Base-by-base conservation (phyloP, 2,329 filamentous ascomycete genomes). In the Colletotrichum trifolii region DNA sequence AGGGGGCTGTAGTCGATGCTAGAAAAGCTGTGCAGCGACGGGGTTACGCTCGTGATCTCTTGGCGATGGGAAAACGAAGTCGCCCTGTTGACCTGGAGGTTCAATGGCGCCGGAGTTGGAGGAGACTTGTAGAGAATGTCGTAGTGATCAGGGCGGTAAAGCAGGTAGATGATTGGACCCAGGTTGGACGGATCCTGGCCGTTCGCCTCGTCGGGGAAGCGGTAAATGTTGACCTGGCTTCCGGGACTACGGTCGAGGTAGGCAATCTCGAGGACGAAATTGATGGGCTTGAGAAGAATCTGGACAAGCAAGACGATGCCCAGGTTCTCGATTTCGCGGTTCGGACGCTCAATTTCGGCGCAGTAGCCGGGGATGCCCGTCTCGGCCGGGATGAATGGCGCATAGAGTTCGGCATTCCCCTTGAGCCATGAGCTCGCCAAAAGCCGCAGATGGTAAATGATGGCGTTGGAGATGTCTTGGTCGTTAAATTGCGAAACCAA, bases 241-340 rank as follows among this genome's bases (percentile, higher is more conserved):
- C 94, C 94, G 49, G 88, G 83, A 72, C 92, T 97, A 71, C 93
- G 89, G 75, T 98, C 96, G 8, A 99, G 87, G 74, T 98, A 97
- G 58, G 93, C 89, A 67, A 98, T 92, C 74, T 97, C 93, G 17
- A 98, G 86, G 5, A 90, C 88, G 68, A 97, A 88, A 13, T 89
- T 89, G 54, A 90, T 89, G 8, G 91, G 92, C 73, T 92, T 90
- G 68, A 98, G 87, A 4, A 98, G 84, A 34, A 93, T 86, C 68
- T 95, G 89, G 67, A 91, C 87, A 54, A 98, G 82, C 2, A 93
- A 87, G 65, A 88, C 88, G 67, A 98, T 84, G 47, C 93, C 92
- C n/a, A 97, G 81, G 71, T 97, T 89, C 71, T 99, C 96, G 68
- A 98, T 97, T 79, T 98, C 95, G 54, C 89, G 88, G 70, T 90